A percentile compares a stretch with the other conserved stretches of the same genome.
These are phyloP conservation scores for Nicotiana undulata DNA, from an alignment of 257 asterid genomes.

Conservation along the genomic window DNA sequence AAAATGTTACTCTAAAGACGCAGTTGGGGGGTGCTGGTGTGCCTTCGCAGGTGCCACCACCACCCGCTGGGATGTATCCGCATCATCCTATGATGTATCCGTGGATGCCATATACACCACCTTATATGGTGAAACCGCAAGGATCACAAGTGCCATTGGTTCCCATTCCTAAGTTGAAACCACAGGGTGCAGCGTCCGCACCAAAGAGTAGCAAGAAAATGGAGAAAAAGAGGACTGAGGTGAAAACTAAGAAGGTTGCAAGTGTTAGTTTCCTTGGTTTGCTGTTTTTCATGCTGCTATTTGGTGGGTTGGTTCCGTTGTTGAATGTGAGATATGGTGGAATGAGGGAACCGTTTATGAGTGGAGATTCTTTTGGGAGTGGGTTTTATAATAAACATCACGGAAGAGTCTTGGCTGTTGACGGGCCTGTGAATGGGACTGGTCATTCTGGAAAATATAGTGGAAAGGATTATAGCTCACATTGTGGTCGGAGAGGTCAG, in stretches of 20 bases:
- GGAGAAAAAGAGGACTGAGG: conserved; percentile 65
- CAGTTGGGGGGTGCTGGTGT: conserved; percentile 55
- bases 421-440: conserved; percentile 30
- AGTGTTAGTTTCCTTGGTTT: conserved; percentile 86
- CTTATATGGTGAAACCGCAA: conserved; percentile 85
- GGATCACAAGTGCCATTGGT: conserved; percentile 93
- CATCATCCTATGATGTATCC: conserved; percentile 82
- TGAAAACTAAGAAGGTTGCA: conserved; percentile 81
- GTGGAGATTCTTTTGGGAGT: conserved; percentile 30
- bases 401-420: conserved; percentile 67
- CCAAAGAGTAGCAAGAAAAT: conserved; percentile 52
- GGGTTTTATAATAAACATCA: conserved; percentile 43
- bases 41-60: conserved; percentile 44
- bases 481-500: conserved; percentile 22
- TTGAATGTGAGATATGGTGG: conserved; percentile 71
- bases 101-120: conserved; percentile 82
- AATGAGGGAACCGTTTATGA: conserved; percentile 40
- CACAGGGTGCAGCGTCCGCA: conserved; percentile 45
- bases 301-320: conserved; percentile 85
- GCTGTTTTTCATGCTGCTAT: conserved; percentile 62
- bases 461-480: conserved; percentile 29
- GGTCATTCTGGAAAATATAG: conserved; percentile 30
- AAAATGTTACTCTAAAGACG: conserved; percentile 67
- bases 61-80: conserved; percentile 66
- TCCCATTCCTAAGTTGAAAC: conserved; percentile 87